These are phyloP conservation scores for Phialemonium atrogriseum DNA, from an alignment of 2,329 filamentous ascomycete species.

Conservation along the genomic window DNA sequence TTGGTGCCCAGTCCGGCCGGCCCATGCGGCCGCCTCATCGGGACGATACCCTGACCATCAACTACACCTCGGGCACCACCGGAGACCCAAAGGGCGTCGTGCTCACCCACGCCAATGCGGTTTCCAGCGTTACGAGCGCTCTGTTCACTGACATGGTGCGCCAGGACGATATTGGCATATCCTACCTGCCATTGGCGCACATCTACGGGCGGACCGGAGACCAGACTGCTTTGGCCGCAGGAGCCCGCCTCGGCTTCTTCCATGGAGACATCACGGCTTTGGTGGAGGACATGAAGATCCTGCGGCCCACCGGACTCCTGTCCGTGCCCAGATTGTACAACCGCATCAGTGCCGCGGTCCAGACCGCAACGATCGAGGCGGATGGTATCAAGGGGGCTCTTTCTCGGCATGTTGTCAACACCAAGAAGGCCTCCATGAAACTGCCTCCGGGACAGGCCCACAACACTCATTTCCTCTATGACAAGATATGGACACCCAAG, in stretches of 20 bases:
- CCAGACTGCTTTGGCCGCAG: conserved; percentile 63
- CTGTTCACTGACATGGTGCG: conserved; percentile 45
- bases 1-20: conserved; percentile 64
- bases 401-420: conserved; percentile 68
- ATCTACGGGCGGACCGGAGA: conserved; percentile 87
- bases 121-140: conserved; percentile 60
- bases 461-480: conserved; percentile 70
- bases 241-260: conserved; percentile 80
- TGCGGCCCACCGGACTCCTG: conserved; percentile 74
- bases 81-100: conserved; percentile 77
- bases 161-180: conserved; percentile 58
- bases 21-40: conserved; percentile 63
- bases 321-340: conserved; percentile 91
- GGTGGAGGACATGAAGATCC: conserved; percentile 82
- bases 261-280: conserved; percentile 81
- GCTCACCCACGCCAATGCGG: conserved; percentile 72
- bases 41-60: conserved; percentile 79
- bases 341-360: conserved; percentile 77
- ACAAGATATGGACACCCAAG: conserved; percentile 86
- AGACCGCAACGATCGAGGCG: conserved; percentile 68
- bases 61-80: conserved; percentile 83
- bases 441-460: conserved; percentile 64
- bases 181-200: conserved; percentile 89
- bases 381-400: conserved; percentile 73
- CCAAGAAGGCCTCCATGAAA: conserved; percentile 74